Percentiles rank a stretch among this genome's conserved stretches.
These are phyloP conservation scores for Monosporozyma aquatica DNA, from an alignment of 805 yeast species.

Conservation along the genomic window DNA sequence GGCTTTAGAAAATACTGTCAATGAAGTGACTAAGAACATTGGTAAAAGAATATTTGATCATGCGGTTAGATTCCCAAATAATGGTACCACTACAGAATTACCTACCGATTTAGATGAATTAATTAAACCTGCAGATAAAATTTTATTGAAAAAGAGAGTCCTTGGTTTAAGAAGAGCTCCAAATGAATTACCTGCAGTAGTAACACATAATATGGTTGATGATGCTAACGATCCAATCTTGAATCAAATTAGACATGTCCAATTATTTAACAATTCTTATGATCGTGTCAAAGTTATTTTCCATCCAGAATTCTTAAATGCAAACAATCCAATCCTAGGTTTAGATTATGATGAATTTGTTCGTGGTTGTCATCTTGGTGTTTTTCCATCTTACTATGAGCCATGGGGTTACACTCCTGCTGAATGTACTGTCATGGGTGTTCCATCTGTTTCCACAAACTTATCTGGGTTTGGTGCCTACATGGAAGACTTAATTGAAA, in stretches of 20 bases:
- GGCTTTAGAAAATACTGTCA: constrained; percentile 80
- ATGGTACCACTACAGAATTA: constrained; percentile 48
- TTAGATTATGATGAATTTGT: constrained; percentile 96
- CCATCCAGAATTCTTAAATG: constrained; percentile 95
- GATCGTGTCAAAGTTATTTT: constrained; percentile 92
- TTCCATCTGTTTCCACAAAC: constrained; percentile 93
- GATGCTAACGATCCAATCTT: constrained; percentile 86
- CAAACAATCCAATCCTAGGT: constrained; percentile 87
- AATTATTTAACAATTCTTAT: constrained; percentile 77
- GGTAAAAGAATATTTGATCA: constrained; percentile 86
- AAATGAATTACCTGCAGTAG: constrained; percentile 85
- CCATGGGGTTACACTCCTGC: constrained; percentile 99
- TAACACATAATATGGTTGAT: constrained; percentile 93
- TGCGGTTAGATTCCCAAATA: constrained; percentile 58
- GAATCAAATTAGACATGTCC: constrained; percentile 84
- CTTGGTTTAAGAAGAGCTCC: constrained; percentile 71
- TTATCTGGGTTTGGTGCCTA: constrained; percentile 96
- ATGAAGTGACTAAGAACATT: constrained; percentile 76
- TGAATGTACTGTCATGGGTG: constrained; percentile 99
- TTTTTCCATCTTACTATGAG: constrained; percentile 95
- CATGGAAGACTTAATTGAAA: constrained; percentile 95
- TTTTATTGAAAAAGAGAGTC: constrained; percentile 81
- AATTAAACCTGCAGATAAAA: constrained; percentile 79
- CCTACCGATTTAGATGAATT: constrained; percentile 76
- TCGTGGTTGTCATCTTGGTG: constrained; percentile 95